phyloP scores from a whole-genome alignment of 2,329 filamentous ascomycete species.

The Xylariaceae sp. region DNA sequence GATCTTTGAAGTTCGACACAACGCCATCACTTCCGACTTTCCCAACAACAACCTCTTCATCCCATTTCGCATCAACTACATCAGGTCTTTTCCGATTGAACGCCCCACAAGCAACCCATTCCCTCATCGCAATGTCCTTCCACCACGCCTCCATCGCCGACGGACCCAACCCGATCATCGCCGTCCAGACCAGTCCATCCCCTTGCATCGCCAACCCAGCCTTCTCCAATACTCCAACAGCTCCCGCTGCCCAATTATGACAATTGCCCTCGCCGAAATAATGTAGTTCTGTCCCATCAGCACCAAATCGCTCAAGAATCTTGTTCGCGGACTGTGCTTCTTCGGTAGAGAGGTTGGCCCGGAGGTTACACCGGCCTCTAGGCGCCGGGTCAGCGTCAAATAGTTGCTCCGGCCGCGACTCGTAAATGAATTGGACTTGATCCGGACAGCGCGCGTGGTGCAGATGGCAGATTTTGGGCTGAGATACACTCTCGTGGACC shows the following conservation, averaged over 20 bases:
- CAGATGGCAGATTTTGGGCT: conserved; percentile 3
- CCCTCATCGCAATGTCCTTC: not conserved
- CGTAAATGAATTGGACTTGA: conserved; percentile 2
- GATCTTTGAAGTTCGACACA: not conserved
- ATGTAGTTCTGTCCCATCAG: not conserved
- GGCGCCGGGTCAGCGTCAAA: conserved; percentile 5
- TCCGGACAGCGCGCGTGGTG: conserved; percentile 6
- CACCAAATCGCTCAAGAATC: not conserved
- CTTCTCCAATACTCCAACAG: not conserved
- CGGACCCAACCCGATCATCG: conserved; percentile 2
- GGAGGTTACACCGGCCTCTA: conserved; percentile 3
- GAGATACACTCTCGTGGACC: not conserved
- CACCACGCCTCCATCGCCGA: conserved; percentile 1
- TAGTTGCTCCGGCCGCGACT: not conserved
- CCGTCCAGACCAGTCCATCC: not conserved
- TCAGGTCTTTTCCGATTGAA: not conserved
- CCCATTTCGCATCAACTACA: conserved; percentile 2
- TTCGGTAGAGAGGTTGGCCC: not conserved
- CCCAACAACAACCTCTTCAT: not conserved
- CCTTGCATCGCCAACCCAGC: conserved; percentile 1
- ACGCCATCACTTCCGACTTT: not conserved
- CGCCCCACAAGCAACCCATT: conserved; percentile 3
- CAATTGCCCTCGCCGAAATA: conserved; percentile 5
- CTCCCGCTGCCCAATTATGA: conserved; percentile 4
- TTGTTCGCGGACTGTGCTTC: not conserved